Conservation (phyloP, 2,329 filamentous ascomycete species). For the Fusarium sp. region DNA sequence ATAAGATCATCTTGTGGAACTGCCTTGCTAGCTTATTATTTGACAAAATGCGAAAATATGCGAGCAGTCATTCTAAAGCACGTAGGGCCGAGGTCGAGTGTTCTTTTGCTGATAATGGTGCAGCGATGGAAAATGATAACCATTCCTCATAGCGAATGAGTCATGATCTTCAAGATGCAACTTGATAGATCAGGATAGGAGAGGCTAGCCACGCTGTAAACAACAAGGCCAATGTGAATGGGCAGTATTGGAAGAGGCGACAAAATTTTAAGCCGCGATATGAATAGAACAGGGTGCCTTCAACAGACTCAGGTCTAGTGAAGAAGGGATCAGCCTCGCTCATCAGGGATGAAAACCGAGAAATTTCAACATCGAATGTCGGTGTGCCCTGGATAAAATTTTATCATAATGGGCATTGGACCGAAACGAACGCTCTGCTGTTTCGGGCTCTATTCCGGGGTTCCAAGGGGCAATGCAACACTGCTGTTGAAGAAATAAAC, state of each 20-base stretch:
- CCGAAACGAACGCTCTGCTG: constrained; percentile 14
- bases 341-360: constrained; percentile 23
- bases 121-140: background rate
- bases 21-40: constrained; percentile 29
- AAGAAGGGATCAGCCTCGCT: constrained; percentile 27
- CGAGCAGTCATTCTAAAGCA: constrained; percentile 1
- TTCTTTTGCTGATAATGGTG: background rate
- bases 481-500: constrained; percentile 14
- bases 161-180: constrained; percentile 1
- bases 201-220: constrained; percentile 4
- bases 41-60: constrained; percentile 29
- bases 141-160: background rate
- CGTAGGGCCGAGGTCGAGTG: background rate
- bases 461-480: constrained; percentile 28
- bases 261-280: constrained; percentile 22
- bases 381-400: constrained; percentile 21
- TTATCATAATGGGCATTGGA: background rate
- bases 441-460: constrained; percentile 7
- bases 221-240: constrained; percentile 5
- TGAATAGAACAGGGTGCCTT: constrained; percentile 30
- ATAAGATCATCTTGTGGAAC: constrained; percentile 38
- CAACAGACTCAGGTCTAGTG: constrained; percentile 28
- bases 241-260: constrained; percentile 8
- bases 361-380: constrained; percentile 31
- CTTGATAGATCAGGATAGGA: no score